Evolutionary conservation across 1,284 basidiomycete species (phyloP).

Genomic region (Meira nashicola): DNA sequence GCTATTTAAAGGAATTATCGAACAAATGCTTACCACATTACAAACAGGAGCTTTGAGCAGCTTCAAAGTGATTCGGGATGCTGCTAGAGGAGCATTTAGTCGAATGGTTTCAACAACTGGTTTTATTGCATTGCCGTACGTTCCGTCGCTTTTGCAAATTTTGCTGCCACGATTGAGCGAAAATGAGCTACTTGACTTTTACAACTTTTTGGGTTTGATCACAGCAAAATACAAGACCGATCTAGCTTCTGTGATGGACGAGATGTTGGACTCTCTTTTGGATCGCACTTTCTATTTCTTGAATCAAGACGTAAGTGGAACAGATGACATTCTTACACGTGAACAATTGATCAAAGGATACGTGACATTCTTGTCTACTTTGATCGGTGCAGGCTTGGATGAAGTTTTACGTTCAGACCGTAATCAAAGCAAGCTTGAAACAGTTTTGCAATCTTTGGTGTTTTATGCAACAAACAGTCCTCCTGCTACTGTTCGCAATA

Average conservation of each 20-base stretch:
- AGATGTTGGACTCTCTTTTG: conserved; percentile 80
- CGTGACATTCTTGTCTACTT: conserved; percentile 73
- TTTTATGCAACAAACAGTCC: conserved; percentile 55
- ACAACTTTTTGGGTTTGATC: conserved; percentile 85
- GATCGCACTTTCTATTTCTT: conserved; percentile 77
- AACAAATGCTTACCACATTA: conserved; percentile 80
- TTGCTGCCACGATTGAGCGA: conserved; percentile 87
- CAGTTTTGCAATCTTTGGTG: conserved; percentile 64
- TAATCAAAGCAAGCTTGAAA: conserved; percentile 75
- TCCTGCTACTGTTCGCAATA: conserved; percentile 66
- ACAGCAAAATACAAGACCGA: conserved; percentile 87
- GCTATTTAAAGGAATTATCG: conserved; percentile 80
- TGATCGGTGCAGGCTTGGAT: conserved; percentile 76
- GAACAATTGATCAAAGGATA: conserved; percentile 87
- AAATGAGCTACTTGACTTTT: conserved; percentile 86
- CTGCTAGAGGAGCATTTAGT: conserved; percentile 76
- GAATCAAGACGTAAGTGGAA: conserved; percentile 76
- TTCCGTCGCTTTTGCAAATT: conserved; percentile 79
- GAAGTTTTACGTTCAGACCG: conserved; percentile 79
- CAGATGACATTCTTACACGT: conserved; percentile 80
- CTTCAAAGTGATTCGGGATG: conserved; percentile 83
- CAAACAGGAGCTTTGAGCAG: conserved; percentile 71
- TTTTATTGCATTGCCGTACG: conserved; percentile 66
- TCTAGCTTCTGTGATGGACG: conserved; percentile 79
- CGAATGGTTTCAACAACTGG: conserved; percentile 86